Evolutionary conservation across 176 grass and related monocot species (phyloP).

Genomic region (Alloteropsis semialata): DNA sequence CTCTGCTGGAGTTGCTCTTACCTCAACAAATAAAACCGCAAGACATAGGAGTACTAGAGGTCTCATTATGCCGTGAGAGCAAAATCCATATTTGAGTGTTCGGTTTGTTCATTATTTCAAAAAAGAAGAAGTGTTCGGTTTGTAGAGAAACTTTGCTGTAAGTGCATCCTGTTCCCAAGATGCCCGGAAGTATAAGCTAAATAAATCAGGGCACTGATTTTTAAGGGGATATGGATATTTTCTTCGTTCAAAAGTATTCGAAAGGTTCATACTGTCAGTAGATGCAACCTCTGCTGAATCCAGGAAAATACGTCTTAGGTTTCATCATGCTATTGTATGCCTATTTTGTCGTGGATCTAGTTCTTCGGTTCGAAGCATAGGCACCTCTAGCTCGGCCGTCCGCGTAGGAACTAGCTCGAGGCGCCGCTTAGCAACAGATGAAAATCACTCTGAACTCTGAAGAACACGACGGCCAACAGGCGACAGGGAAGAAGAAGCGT

Average conservation of each 20-base stretch:
- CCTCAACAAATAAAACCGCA: not conserved
- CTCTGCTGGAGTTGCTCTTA: too few relatives aligned
- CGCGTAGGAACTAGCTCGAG: not conserved
- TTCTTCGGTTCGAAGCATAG: too few relatives aligned
- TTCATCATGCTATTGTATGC: too few relatives aligned
- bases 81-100: not conserved
- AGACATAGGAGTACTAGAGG: too few relatives aligned
- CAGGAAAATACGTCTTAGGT: not conserved
- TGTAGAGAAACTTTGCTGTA: not conserved
- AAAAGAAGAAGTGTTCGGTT: not conserved
- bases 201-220: not conserved
- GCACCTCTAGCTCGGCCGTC: too few relatives aligned
- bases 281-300: not conserved
- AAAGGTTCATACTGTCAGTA: too few relatives aligned
- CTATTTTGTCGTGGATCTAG: too few relatives aligned
- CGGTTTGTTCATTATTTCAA: too few relatives aligned
- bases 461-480: too few relatives aligned
- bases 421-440: not conserved
- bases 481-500: too few relatives aligned
- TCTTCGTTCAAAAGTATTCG: too few relatives aligned
- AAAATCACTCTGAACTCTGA: not conserved
- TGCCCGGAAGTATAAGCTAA: not conserved
- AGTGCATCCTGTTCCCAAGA: not conserved
- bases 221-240: not conserved
- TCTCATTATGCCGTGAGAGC: too few relatives aligned